A percentile compares a stretch with the other conserved stretches of the same genome.
phyloP scores from a whole-genome alignment of 202 grass and related monocot genomes.

The Eragrostis tef region DNA sequence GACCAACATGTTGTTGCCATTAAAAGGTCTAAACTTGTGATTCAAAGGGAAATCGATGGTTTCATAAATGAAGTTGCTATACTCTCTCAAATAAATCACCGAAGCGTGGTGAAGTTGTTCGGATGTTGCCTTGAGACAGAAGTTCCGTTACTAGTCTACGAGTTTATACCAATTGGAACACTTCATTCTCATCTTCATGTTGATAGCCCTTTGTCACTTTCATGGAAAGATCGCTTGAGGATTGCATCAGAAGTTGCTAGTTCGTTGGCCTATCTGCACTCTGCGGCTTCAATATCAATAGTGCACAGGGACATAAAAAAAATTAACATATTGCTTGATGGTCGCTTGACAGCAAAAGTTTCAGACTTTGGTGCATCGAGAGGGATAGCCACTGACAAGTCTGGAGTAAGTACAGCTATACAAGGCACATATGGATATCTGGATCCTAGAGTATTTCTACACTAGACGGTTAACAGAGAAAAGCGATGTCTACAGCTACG shows the following conservation, averaged over 20 bases:
- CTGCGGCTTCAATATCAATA: constrained; percentile 40
- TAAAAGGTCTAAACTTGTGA: background rate
- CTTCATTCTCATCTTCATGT: constrained; percentile 48
- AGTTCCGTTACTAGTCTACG: background rate
- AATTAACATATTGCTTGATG: constrained; percentile 39
- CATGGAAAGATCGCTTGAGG: constrained; percentile 47
- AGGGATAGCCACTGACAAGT: background rate
- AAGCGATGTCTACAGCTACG: constrained; percentile 50
- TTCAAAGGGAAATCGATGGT: constrained; percentile 6
- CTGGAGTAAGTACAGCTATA: background rate
- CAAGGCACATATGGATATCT: background rate
- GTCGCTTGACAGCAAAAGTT: constrained; percentile 46
- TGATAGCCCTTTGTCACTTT: background rate
- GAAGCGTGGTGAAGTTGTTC: constrained; percentile 27
- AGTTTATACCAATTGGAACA: constrained; percentile 52
- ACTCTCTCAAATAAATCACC: constrained; percentile 21
- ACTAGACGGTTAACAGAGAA: background rate
- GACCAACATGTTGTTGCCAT: constrained; percentile 2
- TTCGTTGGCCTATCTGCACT: constrained; percentile 49
- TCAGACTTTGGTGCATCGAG: background rate
- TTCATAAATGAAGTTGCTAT: constrained; percentile 40
- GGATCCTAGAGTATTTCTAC: background rate
- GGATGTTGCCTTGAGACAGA: constrained; percentile 43
- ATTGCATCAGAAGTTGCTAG: constrained; percentile 51
- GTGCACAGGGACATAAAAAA: constrained; percentile 51